These are phyloP conservation scores for Apophysomyces variabilis DNA, from an alignment of 371 early-diverging fungal genomes.

Conservation along the genomic window DNA sequence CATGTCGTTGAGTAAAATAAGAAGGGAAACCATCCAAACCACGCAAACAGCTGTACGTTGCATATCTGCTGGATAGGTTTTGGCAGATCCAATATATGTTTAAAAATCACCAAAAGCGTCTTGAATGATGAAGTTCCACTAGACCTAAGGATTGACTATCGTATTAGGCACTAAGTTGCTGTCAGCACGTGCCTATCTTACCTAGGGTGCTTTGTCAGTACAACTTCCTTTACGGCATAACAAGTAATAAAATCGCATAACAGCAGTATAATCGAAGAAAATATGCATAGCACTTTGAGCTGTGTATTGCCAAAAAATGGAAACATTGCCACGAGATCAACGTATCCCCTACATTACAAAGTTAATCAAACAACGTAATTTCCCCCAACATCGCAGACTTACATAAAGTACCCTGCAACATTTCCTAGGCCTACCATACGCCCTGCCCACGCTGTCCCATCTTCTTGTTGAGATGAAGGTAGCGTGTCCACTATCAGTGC, in stretches of 20 bases:
- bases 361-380: background rate
- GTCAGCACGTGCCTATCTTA: slow-evolving; percentile 12
- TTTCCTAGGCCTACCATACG: slow-evolving; percentile 90
- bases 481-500: slow-evolving; percentile 88
- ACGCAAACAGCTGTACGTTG: slow-evolving; percentile 90
- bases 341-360: slow-evolving; percentile 63
- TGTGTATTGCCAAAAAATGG: slow-evolving; percentile 83
- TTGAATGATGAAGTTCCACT: slow-evolving; percentile 28
- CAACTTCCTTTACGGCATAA: slow-evolving; percentile 60
- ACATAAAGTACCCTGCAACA: slow-evolving; percentile 85
- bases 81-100: slow-evolving; percentile 67
- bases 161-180: background rate
- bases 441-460: slow-evolving; percentile 92
- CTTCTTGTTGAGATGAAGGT: slow-evolving; percentile 81
- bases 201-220: slow-evolving; percentile 34
- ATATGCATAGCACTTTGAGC: slow-evolving; percentile 77
- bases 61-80: slow-evolving; percentile 76
- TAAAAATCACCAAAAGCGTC: slow-evolving; percentile 39
- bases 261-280: slow-evolving; percentile 71
- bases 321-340: slow-evolving; percentile 71
- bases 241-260: slow-evolving; percentile 72
- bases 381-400: slow-evolving; percentile 15
- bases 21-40: slow-evolving; percentile 97
- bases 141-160: background rate
- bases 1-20: slow-evolving; percentile 89